Base-by-base conservation (phyloP, 257 asterid genomes). In the Jacaranda mimosifolia region DNA sequence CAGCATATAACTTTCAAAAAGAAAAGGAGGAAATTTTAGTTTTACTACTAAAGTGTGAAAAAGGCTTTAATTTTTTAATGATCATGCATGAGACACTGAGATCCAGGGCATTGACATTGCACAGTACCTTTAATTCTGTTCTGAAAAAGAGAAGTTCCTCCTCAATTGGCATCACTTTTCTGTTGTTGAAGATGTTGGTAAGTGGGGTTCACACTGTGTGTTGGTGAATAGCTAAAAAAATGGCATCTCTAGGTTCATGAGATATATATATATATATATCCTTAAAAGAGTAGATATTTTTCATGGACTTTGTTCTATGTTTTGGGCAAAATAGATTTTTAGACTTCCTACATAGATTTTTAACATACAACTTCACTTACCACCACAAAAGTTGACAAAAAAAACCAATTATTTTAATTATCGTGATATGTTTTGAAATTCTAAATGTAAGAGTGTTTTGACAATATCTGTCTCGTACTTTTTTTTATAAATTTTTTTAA, bases 71-170 rank as follows among this genome's bases (percentile, higher is more conserved):
- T 18, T 13, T 62, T 62, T 48, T 58, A 51, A 75, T 80, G 85
- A 78, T 82, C 64, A 79, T 77, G 82, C 55, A 52, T 13, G 10
- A 21, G 84, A 86, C 93, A 89, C 69, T 75, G 80, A 79, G 84
- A 87, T 87, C 83, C 67, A 58, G 36, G 74, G 87, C 91, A 68
- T 89, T 87, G 92, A 87, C 90, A 82, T 80, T 85, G 75, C 70
- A 46, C 60, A 51, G 58, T 64, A 38, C 49, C 83, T 81, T 86
- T 26, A 26, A 26, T 26, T 86, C 80, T 63, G 76, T 78, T 82
- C 63, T 40, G 70, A 79, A 81, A 26, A 83, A 68, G 81, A 68
- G 72, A 72, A 67, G 18, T 70, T 77, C 42, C 53, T 72, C 70
- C 35, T 43, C 48, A 68, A 36, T 63, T 70, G 36, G n/a, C 0